phyloP scores from a whole-genome alignment of 179 eudicot species.

The Silene noctiflora region DNA sequence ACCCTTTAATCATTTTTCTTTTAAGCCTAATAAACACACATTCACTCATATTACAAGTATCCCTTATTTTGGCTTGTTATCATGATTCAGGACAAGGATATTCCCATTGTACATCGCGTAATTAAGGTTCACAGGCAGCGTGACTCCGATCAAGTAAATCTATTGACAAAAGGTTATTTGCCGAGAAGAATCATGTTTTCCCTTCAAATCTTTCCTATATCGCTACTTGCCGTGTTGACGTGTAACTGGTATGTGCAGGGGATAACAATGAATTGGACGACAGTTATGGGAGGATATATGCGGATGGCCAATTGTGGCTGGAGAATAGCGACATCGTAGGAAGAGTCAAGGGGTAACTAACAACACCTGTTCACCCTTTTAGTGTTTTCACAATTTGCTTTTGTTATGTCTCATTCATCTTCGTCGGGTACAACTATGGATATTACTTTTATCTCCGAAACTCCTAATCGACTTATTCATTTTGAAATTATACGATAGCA shows the following conservation, averaged over 20 bases:
- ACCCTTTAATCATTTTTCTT: not conserved
- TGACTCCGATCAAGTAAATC: constrained; percentile 51
- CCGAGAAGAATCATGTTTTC: too few relatives aligned
- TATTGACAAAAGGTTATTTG: constrained; percentile 64
- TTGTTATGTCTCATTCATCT: too few relatives aligned
- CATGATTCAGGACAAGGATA: constrained; percentile 32
- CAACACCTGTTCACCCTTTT: too few relatives aligned
- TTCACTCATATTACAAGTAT: not conserved
- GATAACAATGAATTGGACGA: constrained; percentile 39
- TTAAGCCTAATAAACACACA: not conserved
- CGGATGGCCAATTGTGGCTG: constrained; percentile 69
- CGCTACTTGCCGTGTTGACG: not conserved
- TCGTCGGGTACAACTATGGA: too few relatives aligned
- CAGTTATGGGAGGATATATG: constrained; percentile 56
- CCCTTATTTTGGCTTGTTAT: not conserved
- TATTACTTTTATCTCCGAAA: too few relatives aligned
- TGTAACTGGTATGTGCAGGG: not conserved
- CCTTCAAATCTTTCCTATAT: too few relatives aligned
- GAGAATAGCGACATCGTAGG: constrained; percentile 68
- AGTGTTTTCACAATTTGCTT: too few relatives aligned
- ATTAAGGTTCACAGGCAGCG: constrained; percentile 55
- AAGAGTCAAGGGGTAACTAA: constrained; percentile 69
- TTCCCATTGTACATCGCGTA: constrained; percentile 39
- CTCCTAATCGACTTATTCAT: too few relatives aligned
- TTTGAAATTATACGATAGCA: too few relatives aligned